Base-by-base conservation (phyloP, 352 stramenopile species). In the Peronospora belbahrii region DNA sequence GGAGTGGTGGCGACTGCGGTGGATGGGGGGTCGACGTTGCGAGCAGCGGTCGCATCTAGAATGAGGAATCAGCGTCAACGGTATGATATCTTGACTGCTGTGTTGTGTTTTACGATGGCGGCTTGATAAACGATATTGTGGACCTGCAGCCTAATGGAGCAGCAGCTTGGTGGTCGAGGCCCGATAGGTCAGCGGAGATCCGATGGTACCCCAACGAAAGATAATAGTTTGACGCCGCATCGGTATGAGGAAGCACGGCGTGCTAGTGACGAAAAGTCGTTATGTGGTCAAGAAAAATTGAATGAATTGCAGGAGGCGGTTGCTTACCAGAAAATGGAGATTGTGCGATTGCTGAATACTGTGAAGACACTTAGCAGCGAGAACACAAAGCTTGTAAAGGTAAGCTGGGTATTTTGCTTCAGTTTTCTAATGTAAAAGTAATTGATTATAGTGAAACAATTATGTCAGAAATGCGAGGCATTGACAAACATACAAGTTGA, bases 301-400 rank as follows among this genome's bases (percentile, higher is more conserved):
- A 64, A 85, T 5, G 51, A 36, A 4, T 52, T 92, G 7, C 65
- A 85, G 30, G 67, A 85, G 35, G 74, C 66, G 4, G 35, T 89
- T 42, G 40, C 62, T 0, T 64, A 88, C 32, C 79, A 94, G 42
- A 91, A 94, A 40, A 71, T 78, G 42, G 82, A 94, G 50, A 89
- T 88, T 19, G 70, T 86, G 27, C 75, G 82, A 8, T 52, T 94
- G 2, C 56, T 90, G 14, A 89, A 88, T 18, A 84, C 77, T 0
- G 75, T 94, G 10, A 94, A 94, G 56, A 85, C 82, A 1, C 71
- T 94, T 25, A 91, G 79, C 32, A 74, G 61, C 2, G 82, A 94
- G 45, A 94, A 94, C 39, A 84, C 79, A 3, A 88, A 81, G 28
- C 59, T 94, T 6, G 55, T 90, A 8, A 89, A 88, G 65, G 82